These are phyloP conservation scores for Corinectria fuckeliana DNA, from an alignment of 2,329 filamentous ascomycete species.

Conservation along the genomic window DNA sequence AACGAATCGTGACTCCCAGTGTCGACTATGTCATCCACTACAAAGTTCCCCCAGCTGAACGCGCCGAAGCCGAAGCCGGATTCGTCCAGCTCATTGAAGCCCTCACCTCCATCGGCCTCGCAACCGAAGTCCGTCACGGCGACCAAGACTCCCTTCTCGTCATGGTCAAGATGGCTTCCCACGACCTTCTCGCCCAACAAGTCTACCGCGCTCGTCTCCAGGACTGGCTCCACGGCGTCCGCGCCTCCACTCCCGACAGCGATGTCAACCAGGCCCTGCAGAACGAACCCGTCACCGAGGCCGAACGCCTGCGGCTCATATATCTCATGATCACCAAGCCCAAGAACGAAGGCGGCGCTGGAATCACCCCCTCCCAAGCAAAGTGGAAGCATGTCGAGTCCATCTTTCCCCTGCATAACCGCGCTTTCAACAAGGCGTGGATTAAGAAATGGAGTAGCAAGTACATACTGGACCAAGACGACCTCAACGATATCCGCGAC, in stretches of 20 bases:
- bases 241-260: slow-evolving; percentile 75
- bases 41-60: slow-evolving; percentile 70
- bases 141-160: slow-evolving; percentile 77
- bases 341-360: slow-evolving; percentile 77
- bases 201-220: slow-evolving; percentile 87
- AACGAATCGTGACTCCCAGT: slow-evolving; percentile 46
- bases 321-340: slow-evolving; percentile 83
- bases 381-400: slow-evolving; percentile 76
- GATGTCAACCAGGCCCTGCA: slow-evolving; percentile 73
- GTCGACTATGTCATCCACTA: slow-evolving; percentile 92
- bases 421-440: slow-evolving; percentile 76
- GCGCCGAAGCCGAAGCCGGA: slow-evolving; percentile 71
- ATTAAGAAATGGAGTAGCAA: slow-evolving; percentile 77
- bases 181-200: slow-evolving; percentile 76
- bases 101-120: slow-evolving; percentile 79
- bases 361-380: slow-evolving; percentile 71
- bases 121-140: slow-evolving; percentile 85
- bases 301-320: slow-evolving; percentile 85
- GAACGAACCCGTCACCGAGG: slow-evolving; percentile 80
- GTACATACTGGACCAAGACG: slow-evolving; percentile 68
- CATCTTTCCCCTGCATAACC: slow-evolving; percentile 82
- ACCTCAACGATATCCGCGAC: slow-evolving; percentile 77
- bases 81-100: slow-evolving; percentile 81
- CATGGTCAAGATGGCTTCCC: slow-evolving; percentile 81
- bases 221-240: slow-evolving; percentile 92